Percentiles rank a stretch among this genome's conserved stretches.
Conservation (phyloP, 371 early-diverging fungal genomes). For the Choanephora cucurbitarum region DNA sequence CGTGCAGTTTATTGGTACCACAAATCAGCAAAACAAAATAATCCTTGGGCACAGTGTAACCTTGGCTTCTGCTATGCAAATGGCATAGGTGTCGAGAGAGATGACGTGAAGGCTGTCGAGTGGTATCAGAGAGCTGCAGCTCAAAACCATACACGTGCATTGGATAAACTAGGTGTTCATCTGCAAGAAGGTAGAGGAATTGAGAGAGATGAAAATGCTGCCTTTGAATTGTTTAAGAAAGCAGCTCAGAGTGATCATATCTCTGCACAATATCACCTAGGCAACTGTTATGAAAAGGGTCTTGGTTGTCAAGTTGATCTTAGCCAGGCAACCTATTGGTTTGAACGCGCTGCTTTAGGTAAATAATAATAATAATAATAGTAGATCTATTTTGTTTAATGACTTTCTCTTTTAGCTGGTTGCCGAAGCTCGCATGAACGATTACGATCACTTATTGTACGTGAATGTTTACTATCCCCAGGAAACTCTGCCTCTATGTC, state of each 20-base stretch:
- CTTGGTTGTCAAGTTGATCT: constrained; percentile 59
- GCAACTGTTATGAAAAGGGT: constrained; percentile 66
- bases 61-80: constrained; percentile 86
- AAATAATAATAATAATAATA: constrained; percentile 7
- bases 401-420: constrained; percentile 33
- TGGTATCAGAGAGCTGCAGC: constrained; percentile 74
- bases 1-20: constrained; percentile 83
- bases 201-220: constrained; percentile 51
- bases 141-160: constrained; percentile 70
- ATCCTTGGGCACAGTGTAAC: constrained; percentile 87
- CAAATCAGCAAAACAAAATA: constrained; percentile 76
- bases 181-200: constrained; percentile 77
- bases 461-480: constrained; percentile 45
- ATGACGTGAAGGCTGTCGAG: constrained; percentile 64
- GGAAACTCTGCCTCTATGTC: constrained; percentile 9
- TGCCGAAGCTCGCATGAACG: constrained; percentile 60
- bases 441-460: constrained; percentile 50
- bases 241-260: constrained; percentile 67
- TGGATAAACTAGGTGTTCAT: constrained; percentile 83
- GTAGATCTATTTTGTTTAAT: too few relatives aligned
- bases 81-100: constrained; percentile 70
- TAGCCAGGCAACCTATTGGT: constrained; percentile 64
- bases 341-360: constrained; percentile 62
- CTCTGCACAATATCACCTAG: constrained; percentile 63
- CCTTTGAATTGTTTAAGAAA: constrained; percentile 57